phyloP scores from a whole-genome alignment of 2,329 filamentous ascomycete species.

The Colletotrichum endophyticum region DNA sequence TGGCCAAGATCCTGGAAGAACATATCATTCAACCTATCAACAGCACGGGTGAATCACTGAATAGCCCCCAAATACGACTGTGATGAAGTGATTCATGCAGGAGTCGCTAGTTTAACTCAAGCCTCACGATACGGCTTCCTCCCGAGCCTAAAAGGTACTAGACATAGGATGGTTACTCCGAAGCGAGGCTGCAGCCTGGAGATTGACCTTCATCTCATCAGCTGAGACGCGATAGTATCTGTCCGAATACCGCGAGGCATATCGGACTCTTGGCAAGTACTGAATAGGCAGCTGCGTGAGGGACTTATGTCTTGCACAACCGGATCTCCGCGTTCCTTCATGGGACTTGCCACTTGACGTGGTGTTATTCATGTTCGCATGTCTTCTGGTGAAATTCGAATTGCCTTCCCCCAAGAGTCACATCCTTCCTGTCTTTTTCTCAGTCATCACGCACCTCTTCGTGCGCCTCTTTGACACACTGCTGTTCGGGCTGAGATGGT shows the following conservation, averaged over 20 bases:
- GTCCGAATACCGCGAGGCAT: not conserved
- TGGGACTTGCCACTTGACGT: not conserved
- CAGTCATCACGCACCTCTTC: not conserved
- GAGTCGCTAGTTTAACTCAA: not conserved
- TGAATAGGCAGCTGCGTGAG: not conserved
- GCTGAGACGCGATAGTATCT: not conserved
- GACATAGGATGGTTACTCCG: not conserved
- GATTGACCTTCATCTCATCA: not conserved
- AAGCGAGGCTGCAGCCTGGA: not conserved
- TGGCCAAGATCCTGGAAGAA: not conserved
- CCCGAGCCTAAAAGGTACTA: not conserved
- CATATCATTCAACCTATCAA: too few relatives aligned
- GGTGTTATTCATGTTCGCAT: not conserved
- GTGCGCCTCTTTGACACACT: not conserved
- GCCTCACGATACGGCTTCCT: not conserved
- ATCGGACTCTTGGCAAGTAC: not conserved
- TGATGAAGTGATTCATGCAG: not conserved
- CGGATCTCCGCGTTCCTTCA: too few relatives aligned
- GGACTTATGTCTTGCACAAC: not conserved
- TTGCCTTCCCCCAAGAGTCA: not conserved
- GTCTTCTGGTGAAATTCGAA: not conserved
- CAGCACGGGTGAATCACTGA: not conserved
- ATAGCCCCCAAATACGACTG: not conserved
- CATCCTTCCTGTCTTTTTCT: not conserved
- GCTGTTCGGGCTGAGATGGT: not conserved